A percentile compares a stretch with the other conserved stretches of the same genome.
phyloP scores from a whole-genome alignment of 2,329 filamentous ascomycete species.

The Penicillium sp. region DNA sequence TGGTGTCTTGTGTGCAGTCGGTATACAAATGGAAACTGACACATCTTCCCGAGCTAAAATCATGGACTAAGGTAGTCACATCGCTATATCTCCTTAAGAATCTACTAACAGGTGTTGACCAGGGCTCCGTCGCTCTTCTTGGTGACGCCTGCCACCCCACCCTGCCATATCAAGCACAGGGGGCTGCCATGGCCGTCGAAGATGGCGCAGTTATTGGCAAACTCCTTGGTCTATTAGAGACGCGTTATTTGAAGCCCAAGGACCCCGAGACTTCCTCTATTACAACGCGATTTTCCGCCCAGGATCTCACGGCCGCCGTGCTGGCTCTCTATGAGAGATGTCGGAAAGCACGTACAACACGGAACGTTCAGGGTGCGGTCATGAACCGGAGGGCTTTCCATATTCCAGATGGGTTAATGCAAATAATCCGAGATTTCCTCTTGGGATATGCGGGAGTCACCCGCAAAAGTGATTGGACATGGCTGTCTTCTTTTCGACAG shows the following conservation, averaged over 20 bases:
- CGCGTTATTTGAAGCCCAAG: slow-evolving; percentile 7
- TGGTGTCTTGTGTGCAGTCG: slow-evolving; percentile 49
- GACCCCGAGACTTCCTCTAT: slow-evolving; percentile 33
- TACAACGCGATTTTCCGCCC: neutral
- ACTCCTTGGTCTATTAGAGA: slow-evolving; percentile 44
- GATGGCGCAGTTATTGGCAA: slow-evolving; percentile 62
- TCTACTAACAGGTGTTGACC: neutral
- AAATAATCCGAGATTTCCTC: slow-evolving; percentile 13
- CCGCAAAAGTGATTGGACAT: slow-evolving; percentile 19
- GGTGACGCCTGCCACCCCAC: slow-evolving; percentile 62
- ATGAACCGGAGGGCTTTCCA: slow-evolving; percentile 19
- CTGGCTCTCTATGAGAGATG: slow-evolving; percentile 15
- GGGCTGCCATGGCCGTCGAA: slow-evolving; percentile 63
- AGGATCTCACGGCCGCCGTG: neutral
- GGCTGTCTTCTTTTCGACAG: slow-evolving; percentile 15
- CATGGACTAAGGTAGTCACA: slow-evolving; percentile 33
- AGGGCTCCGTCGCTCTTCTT: slow-evolving; percentile 20
- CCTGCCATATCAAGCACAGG: slow-evolving; percentile 59
- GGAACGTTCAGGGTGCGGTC: slow-evolving; percentile 18
- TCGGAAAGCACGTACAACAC: slow-evolving; percentile 18
- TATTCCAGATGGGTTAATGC: slow-evolving; percentile 17
- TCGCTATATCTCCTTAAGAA: neutral
- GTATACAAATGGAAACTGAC: slow-evolving; percentile 66
- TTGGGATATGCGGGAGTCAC: slow-evolving; percentile 16
- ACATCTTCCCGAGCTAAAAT: slow-evolving; percentile 42